Evolutionary conservation across 805 yeast genomes (phyloP).

Genomic region (Brettanomyces bruxellensis): DNA sequence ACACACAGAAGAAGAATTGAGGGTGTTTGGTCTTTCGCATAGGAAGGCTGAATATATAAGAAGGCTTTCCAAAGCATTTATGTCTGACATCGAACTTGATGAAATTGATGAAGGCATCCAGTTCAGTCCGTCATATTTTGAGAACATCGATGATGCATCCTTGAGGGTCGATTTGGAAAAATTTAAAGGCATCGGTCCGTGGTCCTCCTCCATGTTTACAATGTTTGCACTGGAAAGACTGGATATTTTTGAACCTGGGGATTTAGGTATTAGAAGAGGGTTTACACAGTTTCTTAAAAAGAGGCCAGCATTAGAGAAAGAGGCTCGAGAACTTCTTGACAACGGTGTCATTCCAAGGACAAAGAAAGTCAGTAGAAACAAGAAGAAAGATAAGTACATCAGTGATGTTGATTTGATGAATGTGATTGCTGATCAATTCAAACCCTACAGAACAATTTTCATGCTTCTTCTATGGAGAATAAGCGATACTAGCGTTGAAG

Average conservation of each 20-base stretch:
- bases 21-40: conserved; percentile 59
- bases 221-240: conserved; percentile 56
- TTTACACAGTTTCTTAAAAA: conserved; percentile 51
- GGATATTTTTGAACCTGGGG: conserved; percentile 70
- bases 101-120: conserved; percentile 9
- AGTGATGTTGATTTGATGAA: conserved; percentile 47
- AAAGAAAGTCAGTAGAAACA: conserved; percentile 25
- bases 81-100: conserved; percentile 14
- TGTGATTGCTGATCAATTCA: conserved; percentile 45
- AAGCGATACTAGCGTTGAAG: conserved; percentile 48
- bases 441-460: conserved; percentile 59
- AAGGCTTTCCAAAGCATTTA: conserved; percentile 45
- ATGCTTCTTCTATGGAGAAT: conserved; percentile 72
- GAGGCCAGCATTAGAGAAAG: conserved; percentile 39
- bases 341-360: conserved; percentile 22
- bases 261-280: conserved; percentile 82
- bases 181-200: conserved; percentile 67
- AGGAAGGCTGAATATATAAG: conserved; percentile 58
- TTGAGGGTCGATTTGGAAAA: conserved; percentile 11
- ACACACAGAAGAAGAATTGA: conserved; percentile 36
- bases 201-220: conserved; percentile 89
- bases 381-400: conserved; percentile 15
- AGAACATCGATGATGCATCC: conserved; percentile 8
- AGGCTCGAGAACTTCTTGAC: conserved; percentile 32
- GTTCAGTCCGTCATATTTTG: conserved; percentile 11